Base-by-base conservation (phyloP, 2,329 filamentous ascomycete species). In the Fusarium sp. region DNA sequence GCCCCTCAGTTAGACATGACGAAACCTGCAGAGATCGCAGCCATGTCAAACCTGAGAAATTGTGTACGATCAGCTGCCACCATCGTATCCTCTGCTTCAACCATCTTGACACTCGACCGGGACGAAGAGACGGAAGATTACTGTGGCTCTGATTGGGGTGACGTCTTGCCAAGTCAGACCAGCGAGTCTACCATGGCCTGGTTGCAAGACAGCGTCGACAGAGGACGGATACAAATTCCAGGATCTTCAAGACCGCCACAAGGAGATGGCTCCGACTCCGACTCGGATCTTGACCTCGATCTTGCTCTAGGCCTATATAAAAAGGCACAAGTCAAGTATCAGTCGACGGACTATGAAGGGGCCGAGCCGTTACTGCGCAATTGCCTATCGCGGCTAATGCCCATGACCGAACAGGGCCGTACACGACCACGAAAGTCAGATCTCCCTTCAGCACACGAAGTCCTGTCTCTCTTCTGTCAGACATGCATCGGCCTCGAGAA, bases 181-280 rank as follows among this genome's bases (percentile, higher is more conserved):
- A 62, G 36, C 59, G 59, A 62, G 59, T 33, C 59, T 7, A 62
- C 59, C 22, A 62, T 62, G 25, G 59, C 35, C 6, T 62, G 59
- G 40, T 25, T 62, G 13, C 40, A 33, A 35, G 29, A 33, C 54
- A 36, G 31, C 20, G 54, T 54, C 18, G 27, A 54, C 13, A 54
- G 50, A 20, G 27, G 50, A 31, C 50, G 16, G 50, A 20, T 54
- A 14, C 54, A 5, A 8, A 58, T 58, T 11, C 54, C 50, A 33
- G 50, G 50, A 31, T 54, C 50, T 14, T 54, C 50, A 54, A 54
- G n/a, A 20, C 27, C 27, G 10, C 50, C 50, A 9, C 50, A n/a
- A 7, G 50, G 27, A 54, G 27, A 33, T 14, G 50, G 29, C 16
- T 36, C 56, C 2, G 56, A 36, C 20, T 36, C 56, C 2, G 31